Evolutionary conservation across 768 basidiomycete species (phyloP).

Genomic region (Chalciporus piperatus): DNA sequence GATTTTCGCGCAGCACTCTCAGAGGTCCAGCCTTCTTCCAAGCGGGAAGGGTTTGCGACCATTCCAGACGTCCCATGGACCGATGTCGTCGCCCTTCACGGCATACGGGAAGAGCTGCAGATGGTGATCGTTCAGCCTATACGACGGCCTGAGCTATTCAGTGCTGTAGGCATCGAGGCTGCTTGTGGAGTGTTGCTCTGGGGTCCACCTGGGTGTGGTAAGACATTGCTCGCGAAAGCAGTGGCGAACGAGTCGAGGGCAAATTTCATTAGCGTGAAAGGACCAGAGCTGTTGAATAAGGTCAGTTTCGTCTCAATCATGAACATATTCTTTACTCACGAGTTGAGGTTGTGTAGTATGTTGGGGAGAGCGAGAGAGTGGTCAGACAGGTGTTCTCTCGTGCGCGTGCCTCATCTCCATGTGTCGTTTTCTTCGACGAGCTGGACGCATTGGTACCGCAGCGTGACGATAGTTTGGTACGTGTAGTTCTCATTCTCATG

Average conservation of each 20-base stretch:
- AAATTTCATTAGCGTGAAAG: conserved; percentile 98
- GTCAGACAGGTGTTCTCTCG: too few species aligned
- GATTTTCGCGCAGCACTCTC: conserved; percentile 85
- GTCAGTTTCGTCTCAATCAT: conserved; percentile 38
- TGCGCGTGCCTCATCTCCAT: conserved; percentile 90
- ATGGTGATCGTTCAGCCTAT: conserved; percentile 99
- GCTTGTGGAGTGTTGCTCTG: conserved; percentile 95
- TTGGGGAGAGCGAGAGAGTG: conserved; percentile 94
- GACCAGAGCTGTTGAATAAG: conserved; percentile 96
- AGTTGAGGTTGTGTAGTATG: conserved; percentile 58
- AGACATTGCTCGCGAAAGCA: conserved; percentile 96
- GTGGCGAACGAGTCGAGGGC: conserved; percentile 95
- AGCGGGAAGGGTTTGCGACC: conserved; percentile 97
- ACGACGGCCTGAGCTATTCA: conserved; percentile 84
- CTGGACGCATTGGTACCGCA: conserved; percentile 89
- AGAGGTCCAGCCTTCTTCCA: conserved; percentile 92
- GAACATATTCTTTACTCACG: conserved; percentile 1
- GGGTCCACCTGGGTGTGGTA: conserved; percentile 99
- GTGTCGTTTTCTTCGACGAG: conserved; percentile 95
- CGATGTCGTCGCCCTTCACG: conserved; percentile 90
- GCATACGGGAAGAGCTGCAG: conserved; percentile 84
- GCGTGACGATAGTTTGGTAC: conserved; percentile 83
- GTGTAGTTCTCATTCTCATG: conserved; percentile 24
- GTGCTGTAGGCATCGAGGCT: conserved; percentile 82
- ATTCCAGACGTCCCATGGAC: conserved; percentile 95